Evolutionary conservation across 768 basidiomycete genomes (phyloP), one percentile per base, ranked within the genome.

Genomic region (Crassisporium funariophilum): DNA sequence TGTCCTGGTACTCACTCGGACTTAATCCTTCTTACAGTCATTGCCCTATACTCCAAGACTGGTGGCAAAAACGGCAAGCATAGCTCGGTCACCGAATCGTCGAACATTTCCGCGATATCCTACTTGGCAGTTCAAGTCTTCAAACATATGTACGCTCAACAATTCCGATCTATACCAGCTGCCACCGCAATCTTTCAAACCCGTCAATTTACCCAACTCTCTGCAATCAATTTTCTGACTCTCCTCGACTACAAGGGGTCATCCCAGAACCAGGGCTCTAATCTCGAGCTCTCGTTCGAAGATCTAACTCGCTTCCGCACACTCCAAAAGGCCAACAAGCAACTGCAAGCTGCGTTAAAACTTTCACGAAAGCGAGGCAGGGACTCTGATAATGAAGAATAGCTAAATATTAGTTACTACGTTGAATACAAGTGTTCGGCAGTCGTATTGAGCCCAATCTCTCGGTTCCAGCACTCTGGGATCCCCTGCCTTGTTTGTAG

Each of bases 11-110:
- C 27, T 29, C 27, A n/a, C n/a, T n/a, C n/a, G n/a, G 10, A 9
- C 9, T 29, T 13, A 7, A 29, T 7, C 27, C 7, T 29, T 29
- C 12, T 17, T 19, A 5, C n/a, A 63, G 60, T 62, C 5, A 15
- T 39, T 11, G 44, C 47, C 1, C 4, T 65, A 20, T 63, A 63
- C 44, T 54, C 56, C 5, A 67, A 63, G 37, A 49, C 55, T 8
- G 61, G 55, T 4, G 58, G 65, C 15, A 61, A 64, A 39, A 60
- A 64, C 37, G 53, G 61, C 7, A 56, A 54, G 39, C 63, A 64
- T 31, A 37, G 39, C 12, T 39, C 48, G 9, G 41, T 60, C 1
- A 46, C 53, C 2, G 51, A 57, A 8, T 46, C 56, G 5, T 43
- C 53, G 4, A 56, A 53, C 27, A 58, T 67, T 20, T 35, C 52